phyloP scores from a whole-genome alignment of 352 stramenopile genomes.

The Phytophthora melonis region DNA sequence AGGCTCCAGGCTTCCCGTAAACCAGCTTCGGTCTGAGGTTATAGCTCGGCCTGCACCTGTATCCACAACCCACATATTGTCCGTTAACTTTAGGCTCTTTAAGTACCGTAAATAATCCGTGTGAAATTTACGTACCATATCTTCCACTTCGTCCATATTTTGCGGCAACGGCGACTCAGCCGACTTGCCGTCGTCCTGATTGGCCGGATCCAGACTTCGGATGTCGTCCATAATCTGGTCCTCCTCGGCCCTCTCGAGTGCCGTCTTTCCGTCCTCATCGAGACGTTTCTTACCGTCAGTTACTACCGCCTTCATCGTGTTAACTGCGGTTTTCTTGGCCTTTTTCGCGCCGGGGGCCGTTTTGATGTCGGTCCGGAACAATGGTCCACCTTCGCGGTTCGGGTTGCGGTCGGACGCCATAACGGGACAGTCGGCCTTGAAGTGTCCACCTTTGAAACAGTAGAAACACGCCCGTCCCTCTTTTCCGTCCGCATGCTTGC shows the following conservation, averaged over 20 bases:
- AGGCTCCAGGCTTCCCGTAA: neutral
- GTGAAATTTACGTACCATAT: neutral
- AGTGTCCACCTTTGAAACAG: neutral
- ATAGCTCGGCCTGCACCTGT: neutral
- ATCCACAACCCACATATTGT: neutral
- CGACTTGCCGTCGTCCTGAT: neutral
- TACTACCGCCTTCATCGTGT: too few relatives aligned
- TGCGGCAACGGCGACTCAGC: neutral
- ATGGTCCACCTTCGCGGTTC: neutral
- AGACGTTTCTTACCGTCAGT: too few relatives aligned
- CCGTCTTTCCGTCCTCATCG: too few relatives aligned
- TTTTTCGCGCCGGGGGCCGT: neutral
- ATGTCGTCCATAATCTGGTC: too few relatives aligned
- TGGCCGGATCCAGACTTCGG: neutral
- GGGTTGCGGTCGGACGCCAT: neutral
- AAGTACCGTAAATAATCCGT: neutral
- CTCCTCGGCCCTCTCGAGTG: too few relatives aligned
- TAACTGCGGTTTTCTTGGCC: too few relatives aligned
- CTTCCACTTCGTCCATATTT: neutral
- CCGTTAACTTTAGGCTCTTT: neutral
- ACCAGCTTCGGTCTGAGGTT: neutral
- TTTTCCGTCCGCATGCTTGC: neutral
- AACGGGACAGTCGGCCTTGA: neutral
- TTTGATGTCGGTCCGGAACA: neutral
- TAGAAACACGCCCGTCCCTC: neutral